Conservation (phyloP, 768 basidiomycete genomes). For the Phylloporus sp. region DNA sequence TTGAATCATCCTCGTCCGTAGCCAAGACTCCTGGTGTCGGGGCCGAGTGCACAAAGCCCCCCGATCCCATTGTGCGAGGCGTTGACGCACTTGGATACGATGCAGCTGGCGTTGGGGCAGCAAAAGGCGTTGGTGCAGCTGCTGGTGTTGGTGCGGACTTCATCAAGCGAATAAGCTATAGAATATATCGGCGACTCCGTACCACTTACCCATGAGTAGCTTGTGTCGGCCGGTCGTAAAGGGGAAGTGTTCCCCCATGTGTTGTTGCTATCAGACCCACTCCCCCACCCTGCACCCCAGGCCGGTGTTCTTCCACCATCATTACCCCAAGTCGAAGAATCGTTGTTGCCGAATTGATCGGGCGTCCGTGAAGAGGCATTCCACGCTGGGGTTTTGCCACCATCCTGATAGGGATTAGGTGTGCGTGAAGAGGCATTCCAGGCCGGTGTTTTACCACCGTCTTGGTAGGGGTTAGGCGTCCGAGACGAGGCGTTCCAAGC, state of each 20-base stretch:
- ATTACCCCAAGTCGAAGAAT: conserved; percentile 26
- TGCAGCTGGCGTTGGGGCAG: conserved; percentile 29
- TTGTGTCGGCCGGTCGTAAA: conserved; percentile 27
- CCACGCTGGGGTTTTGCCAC: conserved; percentile 15
- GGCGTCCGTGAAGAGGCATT: conserved; percentile 43
- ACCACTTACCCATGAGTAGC: conserved; percentile 35
- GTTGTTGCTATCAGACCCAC: conserved; percentile 16
- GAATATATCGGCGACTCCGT: conserved; percentile 19
- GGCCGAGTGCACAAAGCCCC: conserved; percentile 23
- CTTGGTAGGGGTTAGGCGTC: conserved; percentile 55
- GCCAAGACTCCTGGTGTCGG: conserved; percentile 29
- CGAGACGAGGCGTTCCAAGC: conserved; percentile 52
- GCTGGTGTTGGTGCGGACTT: conserved; percentile 38
- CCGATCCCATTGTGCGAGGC: conserved; percentile 27
- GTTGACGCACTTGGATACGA: conserved; percentile 32
- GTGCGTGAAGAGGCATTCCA: conserved; percentile 50
- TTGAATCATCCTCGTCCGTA: conserved; percentile 28
- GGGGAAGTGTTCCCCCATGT: conserved; percentile 31
- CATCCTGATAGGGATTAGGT: conserved; percentile 48
- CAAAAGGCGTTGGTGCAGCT: conserved; percentile 38
- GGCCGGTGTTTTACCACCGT: conserved; percentile 45
- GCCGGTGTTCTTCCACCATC: conserved; percentile 51
- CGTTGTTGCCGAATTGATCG: conserved; percentile 40
- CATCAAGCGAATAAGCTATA: conserved; percentile 2
- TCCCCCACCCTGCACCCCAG: conserved; percentile 33